Percentiles rank a stretch among this genome's conserved stretches.
Conservation (phyloP, 768 basidiomycete species). For the Lepiota brunneoincarnata region DNA sequence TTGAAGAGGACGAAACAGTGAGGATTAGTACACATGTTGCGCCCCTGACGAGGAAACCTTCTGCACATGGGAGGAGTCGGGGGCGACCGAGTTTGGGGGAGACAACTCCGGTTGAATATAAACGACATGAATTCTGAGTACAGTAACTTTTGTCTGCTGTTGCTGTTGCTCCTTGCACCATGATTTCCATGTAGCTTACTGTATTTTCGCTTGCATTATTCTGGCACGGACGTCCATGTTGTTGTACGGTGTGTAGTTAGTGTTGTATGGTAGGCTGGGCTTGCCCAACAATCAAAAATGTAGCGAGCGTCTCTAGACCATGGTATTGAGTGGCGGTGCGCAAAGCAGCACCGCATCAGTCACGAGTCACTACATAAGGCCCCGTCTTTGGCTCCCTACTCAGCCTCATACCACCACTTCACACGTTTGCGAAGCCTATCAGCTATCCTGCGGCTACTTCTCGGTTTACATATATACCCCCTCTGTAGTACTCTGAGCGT, state of each 20-base stretch:
- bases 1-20: constrained; percentile 32
- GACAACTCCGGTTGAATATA: constrained; percentile 32
- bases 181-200: constrained; percentile 2
- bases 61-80: constrained; percentile 43
- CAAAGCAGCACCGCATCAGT: not conserved
- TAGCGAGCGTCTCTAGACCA: no score
- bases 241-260: not conserved
- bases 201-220: not conserved
- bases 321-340: not conserved
- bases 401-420: not conserved
- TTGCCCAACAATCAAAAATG: not conserved
- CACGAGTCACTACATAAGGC: constrained; percentile 5
- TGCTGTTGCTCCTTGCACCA: not conserved
- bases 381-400: not conserved
- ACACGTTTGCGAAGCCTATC: not conserved
- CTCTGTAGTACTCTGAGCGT: no score
- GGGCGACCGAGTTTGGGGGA: constrained; percentile 49
- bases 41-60: constrained; percentile 68
- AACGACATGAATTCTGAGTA: not conserved
- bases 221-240: not conserved
- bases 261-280: not conserved
- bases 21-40: constrained; percentile 44
- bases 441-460: no score
- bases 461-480: no score
- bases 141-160: not conserved